phyloP scores from a whole-genome alignment of 805 yeast species.

The Wickerhamomyces pijperi region DNA sequence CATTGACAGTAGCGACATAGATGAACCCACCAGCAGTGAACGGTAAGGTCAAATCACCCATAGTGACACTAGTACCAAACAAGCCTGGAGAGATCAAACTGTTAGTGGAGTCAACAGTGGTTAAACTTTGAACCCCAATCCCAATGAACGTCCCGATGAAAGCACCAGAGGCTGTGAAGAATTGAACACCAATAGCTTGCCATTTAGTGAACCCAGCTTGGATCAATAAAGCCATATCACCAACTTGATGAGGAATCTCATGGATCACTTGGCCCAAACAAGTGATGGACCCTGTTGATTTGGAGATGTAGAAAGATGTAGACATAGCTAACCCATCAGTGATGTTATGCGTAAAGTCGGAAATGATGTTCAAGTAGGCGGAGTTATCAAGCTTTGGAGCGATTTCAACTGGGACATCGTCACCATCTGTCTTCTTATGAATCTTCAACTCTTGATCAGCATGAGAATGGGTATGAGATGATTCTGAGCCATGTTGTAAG shows the following conservation, averaged over 20 bases:
- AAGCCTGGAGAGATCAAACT: constrained; percentile 30
- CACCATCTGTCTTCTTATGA: constrained; percentile 16
- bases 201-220: constrained; percentile 59
- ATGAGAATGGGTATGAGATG: constrained; percentile 32
- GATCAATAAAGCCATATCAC: constrained; percentile 64
- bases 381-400: constrained; percentile 28
- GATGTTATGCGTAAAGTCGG: constrained; percentile 64
- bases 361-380: constrained; percentile 54
- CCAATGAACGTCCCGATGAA: constrained; percentile 57
- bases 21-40: constrained; percentile 71
- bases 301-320: constrained; percentile 53
- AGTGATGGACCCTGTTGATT: constrained; percentile 54
- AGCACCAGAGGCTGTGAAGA: constrained; percentile 56
- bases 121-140: constrained; percentile 37
- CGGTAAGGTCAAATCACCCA: constrained; percentile 48
- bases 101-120: constrained; percentile 8
- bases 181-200: constrained; percentile 58
- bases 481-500: constrained; percentile 23
- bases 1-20: constrained; percentile 63
- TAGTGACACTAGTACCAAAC: constrained; percentile 38
- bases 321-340: constrained; percentile 73
- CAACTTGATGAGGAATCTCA: constrained; percentile 75
- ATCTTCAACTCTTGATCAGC: constrained; percentile 19
- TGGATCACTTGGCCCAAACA: constrained; percentile 64
- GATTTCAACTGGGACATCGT: constrained; percentile 5